Conservation (phyloP, 2,329 filamentous ascomycete genomes). For the Penicillium freii region DNA sequence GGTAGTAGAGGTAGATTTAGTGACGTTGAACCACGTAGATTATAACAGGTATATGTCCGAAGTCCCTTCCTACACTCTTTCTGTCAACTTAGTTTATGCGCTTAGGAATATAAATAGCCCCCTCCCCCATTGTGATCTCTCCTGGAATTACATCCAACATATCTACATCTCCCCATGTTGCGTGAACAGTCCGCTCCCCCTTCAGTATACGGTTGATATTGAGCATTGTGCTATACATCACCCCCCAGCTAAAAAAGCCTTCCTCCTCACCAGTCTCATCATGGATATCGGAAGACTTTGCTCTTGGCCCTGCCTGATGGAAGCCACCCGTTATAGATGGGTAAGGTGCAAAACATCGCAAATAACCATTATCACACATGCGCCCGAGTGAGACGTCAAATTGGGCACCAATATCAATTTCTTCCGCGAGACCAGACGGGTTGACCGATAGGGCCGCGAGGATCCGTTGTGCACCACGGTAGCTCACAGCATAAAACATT, state of each 20-base stretch:
- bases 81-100: too few species aligned
- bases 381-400: not conserved
- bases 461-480: not conserved
- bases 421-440: not conserved
- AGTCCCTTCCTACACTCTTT: too few species aligned
- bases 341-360: not conserved
- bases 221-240: not conserved
- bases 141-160: not conserved
- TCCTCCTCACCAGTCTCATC: not conserved
- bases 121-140: not conserved
- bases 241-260: not conserved
- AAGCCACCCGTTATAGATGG: not conserved
- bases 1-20: not conserved
- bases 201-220: not conserved
- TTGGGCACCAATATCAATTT: not conserved
- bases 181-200: not conserved
- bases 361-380: not conserved
- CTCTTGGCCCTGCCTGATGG: not conserved
- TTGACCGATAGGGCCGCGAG: not conserved
- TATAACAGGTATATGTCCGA: too few species aligned
- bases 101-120: not conserved
- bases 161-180: not conserved
- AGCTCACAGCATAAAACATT: not conserved
- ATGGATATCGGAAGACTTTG: not conserved
- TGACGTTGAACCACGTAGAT: not conserved